A percentile compares a stretch with the other conserved stretches of the same genome.
Evolutionary conservation across 208 protist genomes (phyloP).

Genomic region (Novymonas esmeraldas): DNA sequence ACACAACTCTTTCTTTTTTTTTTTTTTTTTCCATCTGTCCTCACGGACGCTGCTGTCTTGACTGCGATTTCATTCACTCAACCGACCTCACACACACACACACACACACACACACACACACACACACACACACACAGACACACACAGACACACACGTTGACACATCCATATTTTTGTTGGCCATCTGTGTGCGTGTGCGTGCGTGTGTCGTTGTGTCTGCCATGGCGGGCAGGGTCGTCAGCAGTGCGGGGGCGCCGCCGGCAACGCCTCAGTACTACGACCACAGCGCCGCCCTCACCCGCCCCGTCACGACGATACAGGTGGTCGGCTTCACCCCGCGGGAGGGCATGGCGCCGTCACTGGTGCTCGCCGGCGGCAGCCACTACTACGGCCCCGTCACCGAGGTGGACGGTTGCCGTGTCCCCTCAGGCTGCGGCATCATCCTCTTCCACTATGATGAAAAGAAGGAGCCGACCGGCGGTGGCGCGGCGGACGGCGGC

Average conservation of each 20-base stretch:
- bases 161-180: background rate
- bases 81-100: background rate
- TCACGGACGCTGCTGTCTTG: background rate
- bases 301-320: conserved; percentile 67
- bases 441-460: conserved; percentile 64
- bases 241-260: background rate
- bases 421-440: conserved; percentile 72
- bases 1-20: background rate
- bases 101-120: background rate
- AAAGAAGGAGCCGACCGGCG: background rate
- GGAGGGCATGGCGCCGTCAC: conserved; percentile 30
- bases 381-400: conserved; percentile 79
- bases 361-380: conserved; percentile 60
- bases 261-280: conserved; percentile 34
- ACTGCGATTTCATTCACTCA: background rate
- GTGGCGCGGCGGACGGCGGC: background rate
- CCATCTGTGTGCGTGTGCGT: background rate
- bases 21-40: background rate
- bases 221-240: background rate
- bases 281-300: conserved; percentile 31
- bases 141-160: background rate
- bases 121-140: background rate
- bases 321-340: conserved; percentile 57
- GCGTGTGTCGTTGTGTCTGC: background rate
- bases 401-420: conserved; percentile 40